Base-by-base conservation (phyloP, 176 grass and related monocot genomes). In the Oryza nivara region DNA sequence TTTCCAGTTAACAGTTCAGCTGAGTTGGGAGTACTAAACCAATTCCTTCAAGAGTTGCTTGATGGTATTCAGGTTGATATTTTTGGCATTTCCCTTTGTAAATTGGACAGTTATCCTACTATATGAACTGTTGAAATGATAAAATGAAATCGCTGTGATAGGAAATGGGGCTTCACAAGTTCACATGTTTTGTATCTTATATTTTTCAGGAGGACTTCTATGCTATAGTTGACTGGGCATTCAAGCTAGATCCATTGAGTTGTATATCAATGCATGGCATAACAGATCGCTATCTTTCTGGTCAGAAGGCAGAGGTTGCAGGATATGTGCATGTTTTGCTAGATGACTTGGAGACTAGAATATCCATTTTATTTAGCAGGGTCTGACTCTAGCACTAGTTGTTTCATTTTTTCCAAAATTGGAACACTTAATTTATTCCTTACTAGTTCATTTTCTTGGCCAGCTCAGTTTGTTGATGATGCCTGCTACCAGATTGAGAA, bases 211-310 rank as follows among this genome's bases (percentile, higher is more conserved):
- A 98, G 25, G 96, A 98, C 44, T 95, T 98, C 68, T 88, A 82
- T 85, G 80, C 87, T 54, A 35, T 95, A 69, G 90, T 95, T 72
- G 93, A 95, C 68, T 98, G 96, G 96, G 96, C 91, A 81, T 90
- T 77, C 84, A 98, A 82, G 72, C 91, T 95, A 85, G 93, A 95
- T 88, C 86, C 91, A 54, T 80, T 94, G 80, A 93, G 91, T 80
- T 95, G 96, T 79, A 95, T 98, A 89, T 82, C 89, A 38, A 95
- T 98, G 93, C 92, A 98, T 58, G 96, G 91, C 54, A 90, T 98
- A 75, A 98, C 96, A 41, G 93, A 98, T 83, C 89, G 91, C 28
- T 95, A 95, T 87, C 87, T 98, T 85, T 90, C 89, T 83, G 89
- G 89, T 86, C 87, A 92, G n/a, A 98, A 95, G 68, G 88, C 93